Evolutionary conservation across 345 rosid genomes (phyloP), one percentile per base, ranked within the genome.

Genomic region (Laguncularia racemosa): DNA sequence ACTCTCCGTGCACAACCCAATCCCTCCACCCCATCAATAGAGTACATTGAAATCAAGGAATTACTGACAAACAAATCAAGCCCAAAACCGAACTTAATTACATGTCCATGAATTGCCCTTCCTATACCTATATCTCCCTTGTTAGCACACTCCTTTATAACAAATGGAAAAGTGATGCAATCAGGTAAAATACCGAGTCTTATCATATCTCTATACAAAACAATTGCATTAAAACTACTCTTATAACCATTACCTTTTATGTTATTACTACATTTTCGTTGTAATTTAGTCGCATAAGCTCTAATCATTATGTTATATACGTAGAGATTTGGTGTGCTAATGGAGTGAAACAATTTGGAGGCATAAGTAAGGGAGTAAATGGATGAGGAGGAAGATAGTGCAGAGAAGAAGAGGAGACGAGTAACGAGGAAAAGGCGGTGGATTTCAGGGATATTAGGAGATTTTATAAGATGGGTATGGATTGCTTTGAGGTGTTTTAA

Each of bases 281-380:
- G 20, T n/a, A 14, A 12, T 53, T 59, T 58, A 13, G 73, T 60
- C 1, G 89, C 73, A 16, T 69, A 63, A 48, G 84, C 85, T 65
- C 85, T 73, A 69, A 83, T 78, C 89, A 83, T 70, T 57, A 80
- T 72, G 59, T 83, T 83, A 65, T 72, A 76, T 13, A 55, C 20
- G 7, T 56, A 57, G 40, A 76, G 67, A 57, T 64, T 59, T 14
- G 82, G 83, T 50, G 18, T 18, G n/a, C 61, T 44, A 16, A 76
- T 55, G 58, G 56, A 55, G 9, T 51, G 60, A 55, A 78, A 83
- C 20, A 83, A 54, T n/a, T 60, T 12, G 48, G 64, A 13, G 18
- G 84, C 86, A 45, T 80, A 78, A 46, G 61, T 14, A 20, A 83
- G 67, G 46, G 78, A 84, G 50, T 74, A 72, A 4, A 7, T 33